Conservation (phyloP, 306 rosid species). For the Dryas alaskensis region DNA sequence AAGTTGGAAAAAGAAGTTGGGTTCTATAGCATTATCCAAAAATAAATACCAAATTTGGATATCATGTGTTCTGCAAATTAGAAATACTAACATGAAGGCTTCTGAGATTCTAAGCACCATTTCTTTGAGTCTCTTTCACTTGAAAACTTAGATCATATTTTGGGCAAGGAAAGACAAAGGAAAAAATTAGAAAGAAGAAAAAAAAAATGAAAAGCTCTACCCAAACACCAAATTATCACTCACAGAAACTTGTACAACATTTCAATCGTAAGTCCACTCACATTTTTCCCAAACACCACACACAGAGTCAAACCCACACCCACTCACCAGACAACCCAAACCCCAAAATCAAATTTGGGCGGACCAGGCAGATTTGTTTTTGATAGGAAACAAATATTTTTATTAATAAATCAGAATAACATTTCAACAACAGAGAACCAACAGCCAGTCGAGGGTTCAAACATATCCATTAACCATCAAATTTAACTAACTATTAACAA, state of each 20-base stretch:
- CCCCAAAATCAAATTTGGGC: too few species aligned
- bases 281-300: not conserved
- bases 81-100: not conserved
- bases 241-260: not conserved
- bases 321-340: too few species aligned
- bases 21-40: too few species aligned
- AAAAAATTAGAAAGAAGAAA: not conserved
- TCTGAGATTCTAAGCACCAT: not conserved
- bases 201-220: not conserved
- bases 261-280: not conserved
- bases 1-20: too few species aligned
- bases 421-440: too few species aligned
- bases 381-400: too few species aligned
- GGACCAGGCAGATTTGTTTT: too few species aligned
- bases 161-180: not conserved
- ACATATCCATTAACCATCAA: too few species aligned
- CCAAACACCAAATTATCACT: not conserved
- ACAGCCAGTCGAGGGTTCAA: too few species aligned
- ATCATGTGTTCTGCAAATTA: not conserved
- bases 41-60: not conserved
- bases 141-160: not conserved
- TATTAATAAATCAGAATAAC: too few species aligned
- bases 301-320: too few species aligned
- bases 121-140: not conserved
- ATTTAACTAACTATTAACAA: too few species aligned